Conservation (phyloP, 1,284 basidiomycete genomes). For the Heterobasidion parviporum region DNA sequence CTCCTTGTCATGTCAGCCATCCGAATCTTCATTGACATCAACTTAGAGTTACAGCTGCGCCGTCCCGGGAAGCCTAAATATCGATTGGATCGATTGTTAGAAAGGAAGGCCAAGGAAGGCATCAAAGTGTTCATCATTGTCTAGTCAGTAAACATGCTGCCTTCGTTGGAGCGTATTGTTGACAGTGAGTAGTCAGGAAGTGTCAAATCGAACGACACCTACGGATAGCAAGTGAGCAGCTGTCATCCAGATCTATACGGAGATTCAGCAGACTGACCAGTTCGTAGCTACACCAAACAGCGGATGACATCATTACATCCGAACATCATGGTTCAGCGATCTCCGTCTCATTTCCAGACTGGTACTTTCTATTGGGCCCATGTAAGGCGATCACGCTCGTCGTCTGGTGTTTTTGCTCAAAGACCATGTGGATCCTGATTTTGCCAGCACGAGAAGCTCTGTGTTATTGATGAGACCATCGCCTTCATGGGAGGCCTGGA, state of each 20-base stretch:
- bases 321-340: slow-evolving; percentile 95
- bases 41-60: slow-evolving; percentile 74
- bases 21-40: slow-evolving; percentile 7
- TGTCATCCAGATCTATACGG: too few species aligned
- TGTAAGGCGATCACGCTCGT: slow-evolving; percentile 35
- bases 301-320: slow-evolving; percentile 80
- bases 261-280: background rate
- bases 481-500: slow-evolving; percentile 98
- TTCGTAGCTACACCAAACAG: slow-evolving; percentile 79
- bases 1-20: background rate
- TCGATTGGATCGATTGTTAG: slow-evolving; percentile 81
- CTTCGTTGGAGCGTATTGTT: background rate
- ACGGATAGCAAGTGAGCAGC: slow-evolving; percentile 75
- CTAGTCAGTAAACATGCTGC: slow-evolving; percentile 48
- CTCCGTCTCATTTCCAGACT: slow-evolving; percentile 95
- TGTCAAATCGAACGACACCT: slow-evolving; percentile 94
- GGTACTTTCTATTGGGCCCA: slow-evolving; percentile 99
- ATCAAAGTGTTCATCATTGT: slow-evolving; percentile 96
- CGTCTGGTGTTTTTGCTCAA: background rate
- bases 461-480: slow-evolving; percentile 95
- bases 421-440: background rate
- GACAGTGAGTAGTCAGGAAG: slow-evolving; percentile 70
- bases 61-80: slow-evolving; percentile 82
- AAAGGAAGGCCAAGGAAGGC: slow-evolving; percentile 91
- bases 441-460: slow-evolving; percentile 90